Base-by-base conservation (phyloP, 139 green algal species). In the Desmodesmus armatus region DNA sequence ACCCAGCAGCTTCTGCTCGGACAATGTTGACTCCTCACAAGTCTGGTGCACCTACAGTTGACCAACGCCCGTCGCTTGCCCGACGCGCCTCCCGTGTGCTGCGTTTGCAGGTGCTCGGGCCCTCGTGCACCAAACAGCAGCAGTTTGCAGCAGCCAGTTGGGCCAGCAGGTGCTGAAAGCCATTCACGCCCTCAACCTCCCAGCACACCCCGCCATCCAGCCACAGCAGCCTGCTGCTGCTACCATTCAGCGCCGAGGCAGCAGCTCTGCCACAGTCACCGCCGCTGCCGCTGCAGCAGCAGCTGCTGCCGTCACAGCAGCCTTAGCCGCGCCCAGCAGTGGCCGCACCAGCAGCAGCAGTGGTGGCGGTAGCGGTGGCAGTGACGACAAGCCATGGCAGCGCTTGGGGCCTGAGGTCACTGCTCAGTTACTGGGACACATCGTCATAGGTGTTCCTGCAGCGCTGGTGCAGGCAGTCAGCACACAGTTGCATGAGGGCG, bases 381-480 rank as follows among this genome's bases (percentile, higher is more conserved):
- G 33, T 2, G 3, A 15, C 47, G 25, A 21, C 78, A 60, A 11
- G 39, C 25, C 47, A 3, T 75, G 62, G 79, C 44, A 75, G 43
- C 17, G 15, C 5, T 33, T 85, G 35, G 79, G 44, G 2, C 9
- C 19, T 21, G 15, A 53, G 27, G 44, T 62, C 5, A 55, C 47
- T 29, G 31, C 31, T 2, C 65, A 85, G 33, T 65, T 85, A 65
- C 65, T 85, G n/a, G 62, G 62, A n/a, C 79, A 85, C 31, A 33
- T 85, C 5, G 44, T 85, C 0, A 17, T 78, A 23, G 70, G 58
- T 0, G 19, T 31, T 5, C 19, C 37, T 47, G 65, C 33, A n/a
- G 65, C 33, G 65, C 33, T 43, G 65, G 3, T 43, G 65, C 33
- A n/a, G 67, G 29, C 15, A 19, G 33, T n/a, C n/a, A n/a, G n/a